Conservation (phyloP, 2,329 filamentous ascomycete species). For the Scytalidium sp. region DNA sequence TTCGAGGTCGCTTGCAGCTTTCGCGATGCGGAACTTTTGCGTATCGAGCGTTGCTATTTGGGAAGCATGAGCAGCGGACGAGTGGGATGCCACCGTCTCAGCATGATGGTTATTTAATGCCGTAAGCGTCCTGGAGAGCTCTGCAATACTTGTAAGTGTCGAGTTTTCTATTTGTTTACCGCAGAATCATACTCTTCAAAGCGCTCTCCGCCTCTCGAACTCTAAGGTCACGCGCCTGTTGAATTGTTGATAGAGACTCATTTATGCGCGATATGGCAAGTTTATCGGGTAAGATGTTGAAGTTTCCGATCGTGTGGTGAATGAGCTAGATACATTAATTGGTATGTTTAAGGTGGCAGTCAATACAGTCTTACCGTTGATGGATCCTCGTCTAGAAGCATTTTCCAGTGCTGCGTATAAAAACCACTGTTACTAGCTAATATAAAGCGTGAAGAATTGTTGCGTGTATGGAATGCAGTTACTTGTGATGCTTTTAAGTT, state of each 20-base stretch:
- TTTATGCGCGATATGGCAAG: slow-evolving; percentile 77
- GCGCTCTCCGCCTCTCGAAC: slow-evolving; percentile 66
- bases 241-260: slow-evolving; percentile 79
- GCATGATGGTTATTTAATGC: slow-evolving; percentile 73
- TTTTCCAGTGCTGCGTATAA: slow-evolving; percentile 44
- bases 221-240: slow-evolving; percentile 77
- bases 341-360: slow-evolving; percentile 1
- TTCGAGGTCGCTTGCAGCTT: slow-evolving; percentile 83
- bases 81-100: slow-evolving; percentile 72
- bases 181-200: slow-evolving; percentile 52
- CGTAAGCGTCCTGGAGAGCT: slow-evolving; percentile 72
- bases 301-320: slow-evolving; percentile 86
- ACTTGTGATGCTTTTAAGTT: too few relatives aligned
- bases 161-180: slow-evolving; percentile 17
- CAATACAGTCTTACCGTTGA: slow-evolving; percentile 60
- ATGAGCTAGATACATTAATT: slow-evolving; percentile 63
- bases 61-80: slow-evolving; percentile 74
- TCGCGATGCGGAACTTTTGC: slow-evolving; percentile 92
- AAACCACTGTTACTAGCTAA: not conserved
- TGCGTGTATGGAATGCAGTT: not conserved
- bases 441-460: not conserved
- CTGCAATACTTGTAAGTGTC: slow-evolving; percentile 23
- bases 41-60: slow-evolving; percentile 87
- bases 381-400: slow-evolving; percentile 94
- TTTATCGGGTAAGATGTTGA: slow-evolving; percentile 91